phyloP scores from a whole-genome alignment of 2,329 filamentous ascomycete species.

The Dichotomopilus funicola region DNA sequence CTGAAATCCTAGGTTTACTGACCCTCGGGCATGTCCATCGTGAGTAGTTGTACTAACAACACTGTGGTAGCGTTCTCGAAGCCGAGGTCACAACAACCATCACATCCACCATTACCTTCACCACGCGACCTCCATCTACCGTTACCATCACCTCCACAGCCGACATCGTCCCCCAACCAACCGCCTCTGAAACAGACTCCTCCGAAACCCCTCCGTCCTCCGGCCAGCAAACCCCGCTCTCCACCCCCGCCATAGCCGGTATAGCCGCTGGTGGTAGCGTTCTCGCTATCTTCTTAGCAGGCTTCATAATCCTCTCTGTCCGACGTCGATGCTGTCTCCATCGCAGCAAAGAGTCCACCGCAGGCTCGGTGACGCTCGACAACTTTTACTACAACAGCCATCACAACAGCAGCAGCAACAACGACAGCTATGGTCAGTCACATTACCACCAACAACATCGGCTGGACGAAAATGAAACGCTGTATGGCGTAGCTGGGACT shows the following conservation, averaged over 20 bases:
- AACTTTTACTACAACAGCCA: neutral
- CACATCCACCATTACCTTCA: slow-evolving; percentile 22
- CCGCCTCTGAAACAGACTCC: slow-evolving; percentile 4
- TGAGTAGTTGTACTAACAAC: no score
- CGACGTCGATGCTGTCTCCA: slow-evolving; percentile 12
- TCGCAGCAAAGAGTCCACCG: no score
- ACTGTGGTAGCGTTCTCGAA: slow-evolving; percentile 16
- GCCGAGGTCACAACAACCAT: slow-evolving; percentile 18
- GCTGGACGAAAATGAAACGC: neutral
- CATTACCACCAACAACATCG: neutral
- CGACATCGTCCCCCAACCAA: slow-evolving; percentile 5
- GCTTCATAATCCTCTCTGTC: slow-evolving; percentile 17
- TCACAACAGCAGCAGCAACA: neutral
- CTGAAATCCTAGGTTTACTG: neutral
- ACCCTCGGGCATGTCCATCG: no score
- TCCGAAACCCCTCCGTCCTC: neutral
- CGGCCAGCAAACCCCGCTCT: slow-evolving; percentile 5
- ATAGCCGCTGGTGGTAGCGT: slow-evolving; percentile 16
- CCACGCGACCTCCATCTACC: slow-evolving; percentile 12
- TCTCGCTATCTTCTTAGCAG: slow-evolving; percentile 14
- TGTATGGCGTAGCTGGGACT: neutral
- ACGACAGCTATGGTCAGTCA: neutral
- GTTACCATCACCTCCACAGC: slow-evolving; percentile 19
- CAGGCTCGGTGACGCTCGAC: no score
- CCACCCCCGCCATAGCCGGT: slow-evolving; percentile 18